Base-by-base conservation (phyloP, 2,329 filamentous ascomycete genomes). In the Cadophora sp. region DNA sequence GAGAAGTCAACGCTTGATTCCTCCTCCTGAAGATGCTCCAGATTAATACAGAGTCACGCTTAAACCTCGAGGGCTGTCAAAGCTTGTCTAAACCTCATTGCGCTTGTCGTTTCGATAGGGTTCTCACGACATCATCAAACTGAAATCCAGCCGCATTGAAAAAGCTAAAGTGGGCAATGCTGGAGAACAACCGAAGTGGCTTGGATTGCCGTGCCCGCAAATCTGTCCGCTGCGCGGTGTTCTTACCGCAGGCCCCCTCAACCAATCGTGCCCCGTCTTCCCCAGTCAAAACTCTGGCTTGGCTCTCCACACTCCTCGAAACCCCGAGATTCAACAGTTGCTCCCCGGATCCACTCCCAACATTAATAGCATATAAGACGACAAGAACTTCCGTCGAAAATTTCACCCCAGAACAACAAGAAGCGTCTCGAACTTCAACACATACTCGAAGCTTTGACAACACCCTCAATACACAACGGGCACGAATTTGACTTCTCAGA, bases 271-370 rank as follows among this genome's bases (percentile, higher is more conserved):
- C 62, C 27, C 51, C 55, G 19, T 40, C 3, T 50, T 59, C 51
- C 40, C 62, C 62, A 65, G 53, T 50, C 24, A 43, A 46, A 46
- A 29, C 11, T 22, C 27, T 48, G 8, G 51, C 48, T 56, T 55
- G 62, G 29, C 31, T 56, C 48, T 55, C 48, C 62, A 29, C 62
- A 55, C 24, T 29, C 59, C 59, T 46, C 37, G 43, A 62, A 22
- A 16, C 62, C 53, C 62, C 62, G 37, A 50, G 24, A 48, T 46
- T 59, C 62, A 58, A 5, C 50, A 64, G 8, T 37, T 48, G 14
- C 34, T 58, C 62, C 62, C 53, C 62, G 37, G 62, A 65, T 51
- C 62, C 62, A 65, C 62, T 48, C 24, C 3, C 27, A 31, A 24
- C 27, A 24, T 53, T 43, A 51, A 34, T 55, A 34, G 24, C 34